Base-by-base conservation (phyloP, 1,284 basidiomycete genomes). In the Naganishia cerealis region DNA sequence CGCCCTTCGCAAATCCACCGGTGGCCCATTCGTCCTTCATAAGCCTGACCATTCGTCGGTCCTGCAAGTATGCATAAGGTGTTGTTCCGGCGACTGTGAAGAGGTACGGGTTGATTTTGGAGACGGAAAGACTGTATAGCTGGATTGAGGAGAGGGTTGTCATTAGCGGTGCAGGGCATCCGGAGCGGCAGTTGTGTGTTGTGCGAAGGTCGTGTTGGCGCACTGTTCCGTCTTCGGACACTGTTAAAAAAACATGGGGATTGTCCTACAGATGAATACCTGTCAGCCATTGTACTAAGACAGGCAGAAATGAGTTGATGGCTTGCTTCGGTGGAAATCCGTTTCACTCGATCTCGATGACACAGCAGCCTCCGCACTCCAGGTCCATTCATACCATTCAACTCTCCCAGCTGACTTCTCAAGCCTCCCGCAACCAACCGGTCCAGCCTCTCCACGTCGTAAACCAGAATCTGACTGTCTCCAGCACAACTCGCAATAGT, bases 201-300 rank as follows among this genome's bases (percentile, higher is more conserved):
- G 75, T 84, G 53, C 94, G 85, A 29, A 96, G 81, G 78, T 96
- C 94, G 76, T 94, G 92, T 77, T 95, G 93, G 36, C 93, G 85
- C 12, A 88, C 87, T n/a, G 86, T 83, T 1, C 86, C 87, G 75
- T 88, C 87, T 83, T 88, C 93, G 21, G 87, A 86, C 15, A 93
- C 91, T 0, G 91, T 91, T 40, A 97, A 79, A 78, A 96, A 96
- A 48, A 88, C 77, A 77, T 91, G 87, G 0, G 92, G 88, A 70
- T 88, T 91, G 43, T 90, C 87, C 77, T 93, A 91, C 16, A 88
- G 90, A 8, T 24, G 21, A 24, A 9, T 15, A 48, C 24, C 24
- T 13, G 57, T 59, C 15, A 63, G 38, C 52, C 21, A 29, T 9
- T 13, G n/a, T 18, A 24, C 16, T n/a, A n/a, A 38, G 18, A 2